phyloP scores from a whole-genome alignment of 208 protist genomes.

The Trypanosoma conorhini region DNA sequence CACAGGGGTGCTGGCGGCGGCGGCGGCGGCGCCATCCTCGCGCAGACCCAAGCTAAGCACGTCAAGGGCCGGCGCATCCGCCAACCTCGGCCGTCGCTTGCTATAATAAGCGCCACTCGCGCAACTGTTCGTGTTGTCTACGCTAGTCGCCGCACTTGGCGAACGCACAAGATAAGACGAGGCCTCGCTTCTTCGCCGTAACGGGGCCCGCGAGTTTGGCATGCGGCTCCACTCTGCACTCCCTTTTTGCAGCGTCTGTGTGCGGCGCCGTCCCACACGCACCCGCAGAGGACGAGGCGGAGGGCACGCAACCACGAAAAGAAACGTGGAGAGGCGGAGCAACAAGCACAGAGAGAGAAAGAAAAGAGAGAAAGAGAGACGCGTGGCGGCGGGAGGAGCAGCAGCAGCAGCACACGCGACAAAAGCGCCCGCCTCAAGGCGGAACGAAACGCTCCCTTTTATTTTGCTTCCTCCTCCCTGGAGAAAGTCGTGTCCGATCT shows the following conservation, averaged over 20 bases:
- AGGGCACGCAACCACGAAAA: background rate
- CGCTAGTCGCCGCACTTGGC: background rate
- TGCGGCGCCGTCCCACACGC: slow-evolving; percentile 1
- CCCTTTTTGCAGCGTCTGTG: background rate
- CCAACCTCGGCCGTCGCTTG: background rate
- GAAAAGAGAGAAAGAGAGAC: background rate
- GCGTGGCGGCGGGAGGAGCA: too few relatives aligned
- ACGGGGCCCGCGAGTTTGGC: background rate
- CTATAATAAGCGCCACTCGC: background rate
- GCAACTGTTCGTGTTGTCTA: background rate
- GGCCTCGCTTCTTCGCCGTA: slow-evolving; percentile 1
- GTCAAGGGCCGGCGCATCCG: background rate
- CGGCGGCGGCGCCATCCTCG: background rate
- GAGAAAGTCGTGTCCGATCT: background rate
- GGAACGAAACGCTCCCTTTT: background rate
- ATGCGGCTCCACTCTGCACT: background rate
- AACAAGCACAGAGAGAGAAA: background rate
- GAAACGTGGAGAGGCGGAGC: background rate
- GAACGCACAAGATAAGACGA: slow-evolving; percentile 20
- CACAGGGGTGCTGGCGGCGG: slow-evolving; percentile 3
- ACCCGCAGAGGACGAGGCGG: background rate
- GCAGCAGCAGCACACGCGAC: too few relatives aligned
- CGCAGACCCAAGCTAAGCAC: background rate
- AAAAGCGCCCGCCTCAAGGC: too few relatives aligned
- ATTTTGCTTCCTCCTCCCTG: background rate